Evolutionary conservation across 495 filamentous ascomycete genomes (phyloP), one percentile per base, ranked within the genome.

Genomic region (Penicillium simplicissimum): DNA sequence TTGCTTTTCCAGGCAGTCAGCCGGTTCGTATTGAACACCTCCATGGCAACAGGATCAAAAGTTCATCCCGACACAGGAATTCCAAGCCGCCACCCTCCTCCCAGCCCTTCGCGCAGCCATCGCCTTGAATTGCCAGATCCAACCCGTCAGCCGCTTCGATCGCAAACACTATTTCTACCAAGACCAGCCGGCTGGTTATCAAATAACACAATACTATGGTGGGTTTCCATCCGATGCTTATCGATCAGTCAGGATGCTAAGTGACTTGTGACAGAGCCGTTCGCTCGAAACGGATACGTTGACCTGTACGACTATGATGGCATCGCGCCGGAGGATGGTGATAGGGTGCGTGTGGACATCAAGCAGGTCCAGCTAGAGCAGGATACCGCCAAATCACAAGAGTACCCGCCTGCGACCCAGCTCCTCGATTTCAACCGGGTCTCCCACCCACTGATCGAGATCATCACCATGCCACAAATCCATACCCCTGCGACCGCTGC

Each of bases 161-260:
- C 84, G 95, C 52, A 99, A 99, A 72, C 95, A 99, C 69, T 99
- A 99, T 72, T 97, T 97, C 75, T 96, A 97, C 76, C 94, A 93
- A 83, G 95, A 99, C 74, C 95, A 99, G 71, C 95, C 96, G 8
- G 81, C 88, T 0, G 95, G 95, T 0, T 99, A 98, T 74, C 95
- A 99, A 73, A 95, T 99, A 58, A 99, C 95, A 8, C 96, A 99
- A 68, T 98, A 93, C 75, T 97, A 89, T 67, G 83, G 82, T 85
- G 85, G 19, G 62, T 48, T 5, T 42, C 19, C 19, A 15, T 52
- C 38, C 7, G 33, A 10, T 4, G 17, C 17, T 45, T 4, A 23
- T 52, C 17, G 10, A 48, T 37, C 28, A 21, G 38, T 10, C 19
- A 21, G 11, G 28, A 40, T 28, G 3, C 14, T 19, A 14, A 47